These are phyloP conservation scores for Candida sojae DNA, from an alignment of 1,139 yeast species.

Conservation along the genomic window DNA sequence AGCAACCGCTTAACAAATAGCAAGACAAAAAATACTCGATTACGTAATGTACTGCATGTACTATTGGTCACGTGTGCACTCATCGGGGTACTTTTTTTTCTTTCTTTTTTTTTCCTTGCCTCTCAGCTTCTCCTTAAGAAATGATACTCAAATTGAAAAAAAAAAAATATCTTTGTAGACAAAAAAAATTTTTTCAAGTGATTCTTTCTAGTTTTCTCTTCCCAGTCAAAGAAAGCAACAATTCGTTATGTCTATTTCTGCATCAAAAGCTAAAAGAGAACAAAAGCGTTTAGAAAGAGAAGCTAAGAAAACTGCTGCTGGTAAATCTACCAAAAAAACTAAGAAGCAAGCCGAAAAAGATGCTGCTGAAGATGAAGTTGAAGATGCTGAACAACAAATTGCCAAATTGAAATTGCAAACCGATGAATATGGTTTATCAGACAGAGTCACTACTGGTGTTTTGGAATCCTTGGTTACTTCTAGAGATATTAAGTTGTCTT, in stretches of 20 bases:
- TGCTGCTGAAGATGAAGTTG: conserved; percentile 62
- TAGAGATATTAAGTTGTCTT: conserved; percentile 88
- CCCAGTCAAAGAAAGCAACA: neutral
- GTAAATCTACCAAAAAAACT: conserved; percentile 69
- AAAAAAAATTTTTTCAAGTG: conserved; percentile 6
- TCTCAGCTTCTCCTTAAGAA: neutral
- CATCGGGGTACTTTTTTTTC: neutral
- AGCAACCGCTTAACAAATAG: no score
- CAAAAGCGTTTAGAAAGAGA: conserved; percentile 67
- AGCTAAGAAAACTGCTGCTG: conserved; percentile 70
- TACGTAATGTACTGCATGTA: no score
- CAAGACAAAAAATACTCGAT: no score
- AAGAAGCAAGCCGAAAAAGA: conserved; percentile 56
- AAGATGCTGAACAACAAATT: conserved; percentile 71
- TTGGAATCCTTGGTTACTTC: conserved; percentile 86
- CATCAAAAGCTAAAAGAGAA: conserved; percentile 97
- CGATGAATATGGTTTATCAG: conserved; percentile 91
- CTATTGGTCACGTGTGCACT: neutral
- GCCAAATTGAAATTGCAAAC: conserved; percentile 88
- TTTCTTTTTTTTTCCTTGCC: neutral
- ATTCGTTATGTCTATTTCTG: conserved; percentile 56
- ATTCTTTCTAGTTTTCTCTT: conserved; percentile 2
- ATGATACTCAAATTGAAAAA: neutral
- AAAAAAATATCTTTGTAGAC: no score
- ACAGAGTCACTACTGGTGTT: conserved; percentile 98